Conservation (phyloP, 805 yeast genomes). For the Candida chauliodis region DNA sequence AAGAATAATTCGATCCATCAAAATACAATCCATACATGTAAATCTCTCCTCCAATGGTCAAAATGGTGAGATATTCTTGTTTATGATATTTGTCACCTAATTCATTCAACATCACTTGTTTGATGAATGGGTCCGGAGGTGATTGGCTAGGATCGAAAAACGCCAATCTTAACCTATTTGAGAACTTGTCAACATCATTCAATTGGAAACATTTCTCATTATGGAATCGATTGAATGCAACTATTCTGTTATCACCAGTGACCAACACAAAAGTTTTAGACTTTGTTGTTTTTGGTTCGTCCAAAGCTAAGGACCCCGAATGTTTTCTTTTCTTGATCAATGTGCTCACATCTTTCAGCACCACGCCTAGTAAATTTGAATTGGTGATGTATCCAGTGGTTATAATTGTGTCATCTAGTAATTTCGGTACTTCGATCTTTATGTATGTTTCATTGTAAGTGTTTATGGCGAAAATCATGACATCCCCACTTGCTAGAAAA, state of each 20-base stretch:
- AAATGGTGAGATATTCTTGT: constrained; percentile 63
- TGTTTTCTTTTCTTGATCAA: constrained; percentile 29
- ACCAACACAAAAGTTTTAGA: constrained; percentile 57
- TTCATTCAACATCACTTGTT: constrained; percentile 59
- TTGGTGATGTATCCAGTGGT: constrained; percentile 66
- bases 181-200: constrained; percentile 45
- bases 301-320: constrained; percentile 9
- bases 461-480: constrained; percentile 47
- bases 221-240: constrained; percentile 57
- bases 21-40: constrained; percentile 58
- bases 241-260: constrained; percentile 73
- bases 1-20: constrained; percentile 42
- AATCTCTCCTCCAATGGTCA: constrained; percentile 81
- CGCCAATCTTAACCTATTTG: constrained; percentile 40
- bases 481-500: constrained; percentile 68
- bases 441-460: constrained; percentile 34
- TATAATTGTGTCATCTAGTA: constrained; percentile 48
- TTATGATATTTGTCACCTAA: constrained; percentile 55
- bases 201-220: constrained; percentile 52
- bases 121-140: constrained; percentile 70
- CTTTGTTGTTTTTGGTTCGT: constrained; percentile 15
- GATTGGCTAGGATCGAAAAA: constrained; percentile 49
- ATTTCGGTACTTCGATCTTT: constrained; percentile 37
- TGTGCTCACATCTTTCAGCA: constrained; percentile 25
- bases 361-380: constrained; percentile 32